Base-by-base conservation (phyloP, 257 asterid genomes). In the Lantana camara region DNA sequence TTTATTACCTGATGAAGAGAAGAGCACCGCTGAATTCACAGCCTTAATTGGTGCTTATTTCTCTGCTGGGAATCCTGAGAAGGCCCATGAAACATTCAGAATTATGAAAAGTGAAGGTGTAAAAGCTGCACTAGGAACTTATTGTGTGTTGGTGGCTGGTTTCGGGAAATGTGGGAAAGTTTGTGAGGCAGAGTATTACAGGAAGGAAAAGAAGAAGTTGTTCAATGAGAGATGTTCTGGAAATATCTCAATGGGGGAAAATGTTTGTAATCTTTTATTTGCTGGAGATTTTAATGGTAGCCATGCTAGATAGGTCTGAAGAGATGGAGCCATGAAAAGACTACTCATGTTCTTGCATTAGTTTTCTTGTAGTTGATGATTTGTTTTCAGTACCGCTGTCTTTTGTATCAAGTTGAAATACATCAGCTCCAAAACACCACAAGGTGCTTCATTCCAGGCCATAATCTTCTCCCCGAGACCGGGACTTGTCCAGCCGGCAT, bases 21-120 rank as follows among this genome's bases (percentile, higher is more conserved):
- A 75, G 83, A 80, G 78, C 37, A 66, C 60, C 48, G 82, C 96
- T 71, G 87, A 85, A n/a, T 84, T 76, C 60, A 94, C 96, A 44
- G 95, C 97, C 37, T 15, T 90, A 29, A 80, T 90, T 0, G 70
- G 78, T 51, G 83, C 95, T 57, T 84, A 72, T 71, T 84, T 94
- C 68, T 73, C 79, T 35, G 81, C 76, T 16, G 92, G 95, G 17
- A 63, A 84, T 61, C 66, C 64, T 60, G 80, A 75, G 10, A 78
- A 66, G 73, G 97, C 81, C 24, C 71, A 88, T 50, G 89, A 83
- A 73, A 78, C 76, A 21, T 85, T 90, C 47, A 63, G 75, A 23
- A 55, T 22, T 52, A 88, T 94, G 97, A 78, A 63, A 78, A 71
- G 47, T 32, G 71, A 63, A 70, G 86, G 92, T 9, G 72, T 84